Conservation (phyloP, 805 yeast genomes). For the Ogataea allantospora region DNA sequence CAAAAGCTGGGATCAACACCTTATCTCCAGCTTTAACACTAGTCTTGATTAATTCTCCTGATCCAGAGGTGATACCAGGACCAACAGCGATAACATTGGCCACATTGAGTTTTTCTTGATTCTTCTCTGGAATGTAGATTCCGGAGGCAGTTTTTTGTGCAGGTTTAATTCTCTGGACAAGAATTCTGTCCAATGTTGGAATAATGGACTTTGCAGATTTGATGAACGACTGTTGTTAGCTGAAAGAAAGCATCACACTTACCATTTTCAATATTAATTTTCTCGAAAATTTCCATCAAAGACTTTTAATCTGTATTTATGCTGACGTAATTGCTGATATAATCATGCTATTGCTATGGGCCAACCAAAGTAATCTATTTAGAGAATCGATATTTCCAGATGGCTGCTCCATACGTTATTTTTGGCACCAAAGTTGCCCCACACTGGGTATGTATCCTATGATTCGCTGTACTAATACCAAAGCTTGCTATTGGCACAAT, state of each 20-base stretch:
- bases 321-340: constrained; percentile 5
- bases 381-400: constrained; percentile 28
- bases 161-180: constrained; percentile 94
- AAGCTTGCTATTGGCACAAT: constrained; percentile 80
- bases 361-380: constrained; percentile 14
- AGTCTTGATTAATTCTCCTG: constrained; percentile 71
- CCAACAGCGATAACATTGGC: constrained; percentile 94
- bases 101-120: constrained; percentile 89
- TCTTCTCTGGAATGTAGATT: constrained; percentile 91
- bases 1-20: constrained; percentile 91
- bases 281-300: constrained; percentile 10
- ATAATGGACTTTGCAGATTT: constrained; percentile 84
- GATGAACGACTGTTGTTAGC: constrained; percentile 45
- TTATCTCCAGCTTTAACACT: constrained; percentile 87
- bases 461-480: constrained; percentile 6
- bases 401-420: constrained; percentile 84
- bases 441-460: constrained; percentile 53
- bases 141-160: constrained; percentile 91
- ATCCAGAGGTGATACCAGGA: constrained; percentile 69
- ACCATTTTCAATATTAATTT: constrained; percentile 15
- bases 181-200: constrained; percentile 93
- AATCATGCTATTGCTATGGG: not conserved
- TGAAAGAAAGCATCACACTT: constrained; percentile 1
- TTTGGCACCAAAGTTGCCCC: constrained; percentile 82
- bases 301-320: not conserved